Percentiles rank a stretch among this genome's conserved stretches.
Conservation (phyloP, 2,329 filamentous ascomycete species). For the Teratosphaeria epicoccoides region DNA sequence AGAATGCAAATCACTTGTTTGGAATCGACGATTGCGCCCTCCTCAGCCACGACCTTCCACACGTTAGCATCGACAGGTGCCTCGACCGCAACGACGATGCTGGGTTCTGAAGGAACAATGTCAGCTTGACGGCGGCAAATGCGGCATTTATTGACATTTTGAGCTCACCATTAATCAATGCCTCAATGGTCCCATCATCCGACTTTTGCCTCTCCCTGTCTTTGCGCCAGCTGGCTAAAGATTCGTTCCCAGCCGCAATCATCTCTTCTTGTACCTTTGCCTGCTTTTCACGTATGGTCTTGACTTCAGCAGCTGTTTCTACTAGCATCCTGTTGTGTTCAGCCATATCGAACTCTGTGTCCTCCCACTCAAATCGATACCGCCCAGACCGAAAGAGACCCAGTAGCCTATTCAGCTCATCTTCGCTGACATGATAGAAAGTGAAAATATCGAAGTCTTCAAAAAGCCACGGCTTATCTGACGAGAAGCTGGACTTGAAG, state of each 20-base stretch:
- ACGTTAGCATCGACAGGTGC: constrained; percentile 37
- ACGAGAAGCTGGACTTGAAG: constrained; percentile 40
- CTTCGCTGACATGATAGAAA: constrained; percentile 44
- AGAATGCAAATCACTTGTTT: constrained; percentile 31
- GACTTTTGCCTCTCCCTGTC: constrained; percentile 35
- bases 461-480: constrained; percentile 43
- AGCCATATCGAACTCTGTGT: constrained; percentile 45
- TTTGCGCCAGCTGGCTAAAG: constrained; percentile 31
- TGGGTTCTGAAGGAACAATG: constrained; percentile 18
- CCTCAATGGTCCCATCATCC: constrained; percentile 40
- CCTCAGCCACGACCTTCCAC: constrained; percentile 34
- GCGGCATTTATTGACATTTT: not conserved
- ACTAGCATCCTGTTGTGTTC: constrained; percentile 42
- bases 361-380: constrained; percentile 43
- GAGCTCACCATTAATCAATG: constrained; percentile 35
- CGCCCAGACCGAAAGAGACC: constrained; percentile 40
- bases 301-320: constrained; percentile 38
- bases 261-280: constrained; percentile 38
- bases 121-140: not conserved
- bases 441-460: constrained; percentile 47
- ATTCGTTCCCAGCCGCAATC: constrained; percentile 38
- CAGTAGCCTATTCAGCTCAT: constrained; percentile 41
- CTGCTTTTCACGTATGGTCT: constrained; percentile 36
- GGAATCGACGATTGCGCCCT: constrained; percentile 27
- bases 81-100: constrained; percentile 29